Evolutionary conservation across 768 basidiomycete genomes (phyloP).

Genomic region (Mycena rosella): DNA sequence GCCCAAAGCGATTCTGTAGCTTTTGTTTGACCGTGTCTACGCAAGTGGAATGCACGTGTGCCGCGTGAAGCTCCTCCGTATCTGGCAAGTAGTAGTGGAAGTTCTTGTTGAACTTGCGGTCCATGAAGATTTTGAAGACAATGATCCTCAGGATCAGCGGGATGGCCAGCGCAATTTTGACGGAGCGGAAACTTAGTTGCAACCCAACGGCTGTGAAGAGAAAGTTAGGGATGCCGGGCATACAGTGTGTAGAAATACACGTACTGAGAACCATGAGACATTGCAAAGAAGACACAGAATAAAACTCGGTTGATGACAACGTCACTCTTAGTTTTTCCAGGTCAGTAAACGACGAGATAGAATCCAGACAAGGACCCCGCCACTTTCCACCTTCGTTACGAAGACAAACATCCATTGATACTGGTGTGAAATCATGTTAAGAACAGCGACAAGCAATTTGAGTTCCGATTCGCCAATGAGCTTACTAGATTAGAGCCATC

Average conservation of each 20-base stretch:
- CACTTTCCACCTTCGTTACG: constrained; percentile 81
- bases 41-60: constrained; percentile 72
- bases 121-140: constrained; percentile 80
- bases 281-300: constrained; percentile 78
- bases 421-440: not conserved
- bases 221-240: constrained; percentile 6
- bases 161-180: constrained; percentile 73
- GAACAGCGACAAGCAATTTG: not conserved
- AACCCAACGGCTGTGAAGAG: constrained; percentile 72
- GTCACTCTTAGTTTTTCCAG: constrained; percentile 64
- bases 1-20: constrained; percentile 84
- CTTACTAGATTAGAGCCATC: constrained; percentile 48
- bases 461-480: not conserved
- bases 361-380: constrained; percentile 61
- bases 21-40: constrained; percentile 70
- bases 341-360: constrained; percentile 3
- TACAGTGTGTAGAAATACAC: constrained; percentile 44
- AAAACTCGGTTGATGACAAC: constrained; percentile 82
- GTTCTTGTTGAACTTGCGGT: constrained; percentile 65
- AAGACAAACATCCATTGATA: constrained; percentile 91
- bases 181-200: constrained; percentile 68
- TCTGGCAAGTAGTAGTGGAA: constrained; percentile 82
- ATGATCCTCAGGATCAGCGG: constrained; percentile 78
- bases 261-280: constrained; percentile 77
- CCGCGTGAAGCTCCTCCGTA: constrained; percentile 69